Evolutionary conservation across 768 basidiomycete species (phyloP).

Genomic region (Mycena amicta): DNA sequence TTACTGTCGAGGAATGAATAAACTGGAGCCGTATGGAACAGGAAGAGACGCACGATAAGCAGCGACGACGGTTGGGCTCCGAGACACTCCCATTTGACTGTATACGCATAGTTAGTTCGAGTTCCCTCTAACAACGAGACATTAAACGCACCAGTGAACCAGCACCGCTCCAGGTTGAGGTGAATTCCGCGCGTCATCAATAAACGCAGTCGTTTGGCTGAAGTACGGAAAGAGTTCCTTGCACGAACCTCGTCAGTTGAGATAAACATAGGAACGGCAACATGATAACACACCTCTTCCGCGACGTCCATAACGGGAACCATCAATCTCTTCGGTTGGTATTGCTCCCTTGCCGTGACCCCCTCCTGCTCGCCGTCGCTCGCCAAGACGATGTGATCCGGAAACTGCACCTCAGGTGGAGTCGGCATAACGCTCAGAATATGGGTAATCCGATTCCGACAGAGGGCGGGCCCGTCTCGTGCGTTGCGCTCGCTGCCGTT

Average conservation of each 20-base stretch:
- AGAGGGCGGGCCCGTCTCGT: not conserved
- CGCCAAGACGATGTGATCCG: not conserved
- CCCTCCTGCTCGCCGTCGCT: not conserved
- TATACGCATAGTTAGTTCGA: not conserved
- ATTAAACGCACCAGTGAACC: conserved; percentile 9
- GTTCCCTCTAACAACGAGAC: not conserved
- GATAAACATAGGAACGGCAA: not conserved
- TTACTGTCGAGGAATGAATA: not conserved
- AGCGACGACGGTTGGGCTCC: conserved; percentile 11
- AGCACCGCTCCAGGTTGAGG: conserved; percentile 7
- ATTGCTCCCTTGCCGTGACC: not conserved
- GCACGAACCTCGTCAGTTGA: conserved; percentile 3
- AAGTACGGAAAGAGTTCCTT: conserved; percentile 6
- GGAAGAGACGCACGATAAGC: conserved; percentile 5
- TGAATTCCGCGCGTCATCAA: not conserved
- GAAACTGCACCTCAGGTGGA: not conserved
- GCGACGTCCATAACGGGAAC: conserved; percentile 7
- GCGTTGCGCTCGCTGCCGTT: conserved; percentile 3
- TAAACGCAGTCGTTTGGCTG: conserved; percentile 4
- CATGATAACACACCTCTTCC: not conserved
- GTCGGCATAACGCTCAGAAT: conserved; percentile 5
- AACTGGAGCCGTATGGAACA: not conserved
- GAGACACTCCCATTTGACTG: conserved; percentile 5
- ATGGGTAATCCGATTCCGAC: conserved; percentile 6
- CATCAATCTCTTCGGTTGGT: not conserved